phyloP scores from a whole-genome alignment of 371 early-diverging fungal genomes.

The Rhizopus delemar region DNA sequence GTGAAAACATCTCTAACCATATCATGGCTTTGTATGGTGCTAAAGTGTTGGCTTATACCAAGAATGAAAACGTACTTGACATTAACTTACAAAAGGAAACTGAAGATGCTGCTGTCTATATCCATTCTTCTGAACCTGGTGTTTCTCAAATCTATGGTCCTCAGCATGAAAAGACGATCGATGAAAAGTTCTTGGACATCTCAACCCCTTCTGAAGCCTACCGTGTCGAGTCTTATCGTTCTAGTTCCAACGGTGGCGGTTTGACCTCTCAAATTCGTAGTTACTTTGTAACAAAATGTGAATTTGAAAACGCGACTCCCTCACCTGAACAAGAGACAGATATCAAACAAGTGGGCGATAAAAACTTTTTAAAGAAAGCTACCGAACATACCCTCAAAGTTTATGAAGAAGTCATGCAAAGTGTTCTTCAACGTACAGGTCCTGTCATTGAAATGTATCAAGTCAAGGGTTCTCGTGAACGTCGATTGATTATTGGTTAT shows the following conservation, averaged over 20 bases:
- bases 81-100: slow-evolving; percentile 91
- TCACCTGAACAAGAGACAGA: slow-evolving; percentile 77
- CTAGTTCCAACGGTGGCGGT: slow-evolving; percentile 84
- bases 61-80: slow-evolving; percentile 80
- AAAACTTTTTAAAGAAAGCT: slow-evolving; percentile 91
- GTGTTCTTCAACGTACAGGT: slow-evolving; percentile 85
- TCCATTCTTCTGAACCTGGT: slow-evolving; percentile 94
- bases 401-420: slow-evolving; percentile 83
- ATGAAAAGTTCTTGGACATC: slow-evolving; percentile 85
- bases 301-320: slow-evolving; percentile 85
- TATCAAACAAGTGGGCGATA: slow-evolving; percentile 87
- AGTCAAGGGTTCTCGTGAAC: slow-evolving; percentile 82
- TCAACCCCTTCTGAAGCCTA: slow-evolving; percentile 71
- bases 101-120: slow-evolving; percentile 92
- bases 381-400: slow-evolving; percentile 89
- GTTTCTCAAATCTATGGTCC: slow-evolving; percentile 86
- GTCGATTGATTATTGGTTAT: slow-evolving; percentile 89
- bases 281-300: slow-evolving; percentile 92
- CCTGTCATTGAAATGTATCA: slow-evolving; percentile 95
- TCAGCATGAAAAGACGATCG: slow-evolving; percentile 89
- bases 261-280: slow-evolving; percentile 87
- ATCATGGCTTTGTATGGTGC: slow-evolving; percentile 95
- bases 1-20: slow-evolving; percentile 94
- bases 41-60: slow-evolving; percentile 89
- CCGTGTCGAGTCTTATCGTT: slow-evolving; percentile 96